Conservation (phyloP, 768 basidiomycete genomes). For the Fistulinella prunicolor region DNA sequence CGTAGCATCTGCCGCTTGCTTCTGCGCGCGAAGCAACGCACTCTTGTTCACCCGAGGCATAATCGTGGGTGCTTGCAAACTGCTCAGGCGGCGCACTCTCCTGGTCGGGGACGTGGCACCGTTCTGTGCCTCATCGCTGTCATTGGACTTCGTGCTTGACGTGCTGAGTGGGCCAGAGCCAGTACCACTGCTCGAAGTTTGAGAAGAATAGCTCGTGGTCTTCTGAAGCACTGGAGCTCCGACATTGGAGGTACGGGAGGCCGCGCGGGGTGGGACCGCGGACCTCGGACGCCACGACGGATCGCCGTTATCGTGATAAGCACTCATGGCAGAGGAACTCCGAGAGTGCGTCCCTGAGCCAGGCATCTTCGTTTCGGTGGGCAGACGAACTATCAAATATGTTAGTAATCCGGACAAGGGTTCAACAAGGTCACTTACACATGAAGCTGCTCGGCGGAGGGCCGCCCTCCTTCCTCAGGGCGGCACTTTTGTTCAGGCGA, state of each 20-base stretch:
- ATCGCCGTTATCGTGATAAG: slow-evolving; percentile 21
- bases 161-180: slow-evolving; percentile 29
- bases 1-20: slow-evolving; percentile 43
- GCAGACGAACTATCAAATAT: slow-evolving; percentile 42
- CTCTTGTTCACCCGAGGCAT: slow-evolving; percentile 71
- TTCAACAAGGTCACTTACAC: slow-evolving; percentile 46
- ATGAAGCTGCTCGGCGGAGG: slow-evolving; percentile 66
- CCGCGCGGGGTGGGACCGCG: slow-evolving; percentile 36
- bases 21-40: slow-evolving; percentile 66
- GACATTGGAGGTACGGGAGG: slow-evolving; percentile 38
- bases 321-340: slow-evolving; percentile 40
- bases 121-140: slow-evolving; percentile 21
- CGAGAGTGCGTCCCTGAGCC: slow-evolving; percentile 37
- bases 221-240: slow-evolving; percentile 15
- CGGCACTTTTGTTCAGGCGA: slow-evolving; percentile 43
- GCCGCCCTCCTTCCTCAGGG: slow-evolving; percentile 42
- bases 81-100: slow-evolving; percentile 49
- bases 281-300: slow-evolving; percentile 19
- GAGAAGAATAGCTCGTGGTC: slow-evolving; percentile 21
- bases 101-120: slow-evolving; percentile 27
- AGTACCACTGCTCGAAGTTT: slow-evolving; percentile 25
- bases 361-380: slow-evolving; percentile 41
- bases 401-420: neutral
- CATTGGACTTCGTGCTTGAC: slow-evolving; percentile 24
- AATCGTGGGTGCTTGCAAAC: slow-evolving; percentile 58